Percentiles rank a stretch among this genome's conserved stretches.
These are phyloP conservation scores for Fusarium domesticum DNA, from an alignment of 2,329 filamentous ascomycete genomes.

Conservation along the genomic window DNA sequence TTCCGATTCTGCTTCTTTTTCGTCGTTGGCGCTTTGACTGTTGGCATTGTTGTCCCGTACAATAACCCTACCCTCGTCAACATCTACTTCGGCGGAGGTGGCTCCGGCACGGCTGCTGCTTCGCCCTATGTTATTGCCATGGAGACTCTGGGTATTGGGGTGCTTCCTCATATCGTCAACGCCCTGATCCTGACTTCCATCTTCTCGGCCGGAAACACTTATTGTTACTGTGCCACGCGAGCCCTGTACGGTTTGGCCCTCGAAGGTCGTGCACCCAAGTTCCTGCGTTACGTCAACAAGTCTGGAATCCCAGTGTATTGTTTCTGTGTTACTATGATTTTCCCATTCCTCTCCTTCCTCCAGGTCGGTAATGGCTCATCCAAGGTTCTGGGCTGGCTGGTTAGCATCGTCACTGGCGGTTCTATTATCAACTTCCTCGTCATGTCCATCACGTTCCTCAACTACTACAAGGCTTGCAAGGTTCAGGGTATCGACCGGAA, in stretches of 20 bases:
- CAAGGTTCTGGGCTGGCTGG: constrained; percentile 48
- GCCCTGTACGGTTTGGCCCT: background rate
- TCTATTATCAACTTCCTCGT: constrained; percentile 59
- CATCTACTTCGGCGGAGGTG: constrained; percentile 39
- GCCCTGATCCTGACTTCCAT: constrained; percentile 41
- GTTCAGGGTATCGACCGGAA: constrained; percentile 49
- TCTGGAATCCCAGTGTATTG: constrained; percentile 58
- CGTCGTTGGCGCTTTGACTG: constrained; percentile 59
- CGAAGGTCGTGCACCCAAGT: constrained; percentile 2
- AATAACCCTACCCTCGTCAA: constrained; percentile 56
- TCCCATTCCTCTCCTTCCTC: constrained; percentile 49
- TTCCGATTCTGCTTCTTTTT: constrained; percentile 53
- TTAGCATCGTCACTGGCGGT: constrained; percentile 51
- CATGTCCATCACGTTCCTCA: constrained; percentile 42
- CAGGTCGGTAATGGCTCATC: constrained; percentile 44
- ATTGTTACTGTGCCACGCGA: constrained; percentile 25
- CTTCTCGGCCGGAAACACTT: constrained; percentile 43
- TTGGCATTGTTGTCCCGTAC: constrained; percentile 54
- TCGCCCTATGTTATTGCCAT: constrained; percentile 62
- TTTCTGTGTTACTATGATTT: constrained; percentile 49
- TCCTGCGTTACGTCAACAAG: constrained; percentile 55
- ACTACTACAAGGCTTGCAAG: constrained; percentile 48
- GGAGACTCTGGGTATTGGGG: constrained; percentile 47
- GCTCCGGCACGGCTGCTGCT: constrained; percentile 44
- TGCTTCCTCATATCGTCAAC: constrained; percentile 54